These are phyloP conservation scores for Aspergillus steynii DNA, from an alignment of 495 filamentous ascomycete species.

Conservation along the genomic window DNA sequence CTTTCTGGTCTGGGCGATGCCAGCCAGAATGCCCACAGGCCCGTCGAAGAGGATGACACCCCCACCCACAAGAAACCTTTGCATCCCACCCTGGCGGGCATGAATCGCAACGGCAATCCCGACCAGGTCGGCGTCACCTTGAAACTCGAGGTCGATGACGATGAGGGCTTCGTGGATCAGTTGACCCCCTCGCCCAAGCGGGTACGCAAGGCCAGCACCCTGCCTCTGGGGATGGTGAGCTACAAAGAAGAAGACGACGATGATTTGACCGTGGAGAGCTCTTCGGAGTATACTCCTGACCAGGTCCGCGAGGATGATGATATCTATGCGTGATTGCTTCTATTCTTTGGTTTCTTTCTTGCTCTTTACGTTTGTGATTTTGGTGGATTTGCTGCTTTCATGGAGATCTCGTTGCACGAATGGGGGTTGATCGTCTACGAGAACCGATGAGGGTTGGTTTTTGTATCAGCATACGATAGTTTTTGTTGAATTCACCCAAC, in stretches of 20 bases:
- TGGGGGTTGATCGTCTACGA: no score
- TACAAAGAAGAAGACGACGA: conserved; percentile 6
- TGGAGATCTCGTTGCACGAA: neutral
- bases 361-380: neutral
- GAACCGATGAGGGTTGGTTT: no score
- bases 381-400: neutral
- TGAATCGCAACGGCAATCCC: conserved; percentile 1
- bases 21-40: neutral
- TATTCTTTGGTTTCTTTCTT: neutral
- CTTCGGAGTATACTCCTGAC: conserved; percentile 23
- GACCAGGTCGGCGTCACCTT: neutral
- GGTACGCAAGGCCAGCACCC: conserved; percentile 11
- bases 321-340: neutral
- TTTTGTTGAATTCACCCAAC: no score
- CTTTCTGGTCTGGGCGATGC: neutral
- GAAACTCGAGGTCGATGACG: neutral
- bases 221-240: conserved; percentile 13
- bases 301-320: conserved; percentile 9
- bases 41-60: conserved; percentile 6
- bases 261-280: conserved; percentile 14
- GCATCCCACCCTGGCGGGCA: neutral
- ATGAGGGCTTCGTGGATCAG: neutral
- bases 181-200: conserved; percentile 11
- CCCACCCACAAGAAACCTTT: conserved; percentile 7
- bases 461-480: no score